phyloP scores from a whole-genome alignment of 2,329 filamentous ascomycete genomes.

The Hirsutella rhossiliensis region DNA sequence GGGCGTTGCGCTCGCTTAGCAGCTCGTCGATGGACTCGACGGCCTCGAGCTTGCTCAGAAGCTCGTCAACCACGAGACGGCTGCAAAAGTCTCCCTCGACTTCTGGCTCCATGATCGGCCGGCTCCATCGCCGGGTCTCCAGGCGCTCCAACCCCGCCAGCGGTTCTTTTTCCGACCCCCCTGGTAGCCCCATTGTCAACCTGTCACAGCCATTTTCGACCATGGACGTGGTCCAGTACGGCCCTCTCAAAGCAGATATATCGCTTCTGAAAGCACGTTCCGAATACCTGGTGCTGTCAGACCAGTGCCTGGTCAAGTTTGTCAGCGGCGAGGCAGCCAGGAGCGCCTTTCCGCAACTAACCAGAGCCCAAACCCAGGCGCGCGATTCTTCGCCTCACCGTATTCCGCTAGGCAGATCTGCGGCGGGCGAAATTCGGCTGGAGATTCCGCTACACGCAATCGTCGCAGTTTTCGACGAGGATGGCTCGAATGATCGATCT shows the following conservation, averaged over 20 bases:
- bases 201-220: conserved; percentile 17
- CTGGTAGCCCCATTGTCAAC: conserved; percentile 16
- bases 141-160: conserved; percentile 19
- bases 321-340: conserved; percentile 33
- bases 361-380: conserved; percentile 11
- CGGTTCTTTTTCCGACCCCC: conserved; percentile 16
- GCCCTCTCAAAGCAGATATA: conserved; percentile 35
- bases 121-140: conserved; percentile 27
- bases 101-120: conserved; percentile 28
- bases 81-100: conserved; percentile 25
- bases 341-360: conserved; percentile 33
- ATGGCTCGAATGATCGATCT: conserved; percentile 35
- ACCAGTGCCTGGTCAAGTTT: conserved; percentile 38
- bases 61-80: conserved; percentile 18
- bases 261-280: conserved; percentile 35
- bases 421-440: conserved; percentile 25
- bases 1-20: conserved; percentile 26
- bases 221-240: conserved; percentile 31
- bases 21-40: conserved; percentile 28
- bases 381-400: conserved; percentile 12
- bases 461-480: conserved; percentile 39
- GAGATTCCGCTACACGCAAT: conserved; percentile 37
- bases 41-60: conserved; percentile 17
- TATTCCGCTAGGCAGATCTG: conserved; percentile 14
- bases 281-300: conserved; percentile 40